Conservation (phyloP, 1,284 basidiomycete species). For the Meripilus lineatus region DNA sequence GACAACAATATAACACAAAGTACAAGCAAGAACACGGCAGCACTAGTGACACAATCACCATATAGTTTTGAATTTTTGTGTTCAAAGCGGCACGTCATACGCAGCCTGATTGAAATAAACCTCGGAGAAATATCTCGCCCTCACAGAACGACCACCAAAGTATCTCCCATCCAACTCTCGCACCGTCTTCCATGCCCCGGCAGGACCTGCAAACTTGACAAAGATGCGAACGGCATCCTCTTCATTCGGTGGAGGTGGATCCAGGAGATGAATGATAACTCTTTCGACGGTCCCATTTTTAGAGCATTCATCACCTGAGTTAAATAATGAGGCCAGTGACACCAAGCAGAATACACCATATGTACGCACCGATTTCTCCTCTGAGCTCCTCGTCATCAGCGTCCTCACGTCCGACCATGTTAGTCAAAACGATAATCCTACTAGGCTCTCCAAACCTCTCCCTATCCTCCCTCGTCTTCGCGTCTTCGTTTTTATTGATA, state of each 20-base stretch:
- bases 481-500: constrained; percentile 82
- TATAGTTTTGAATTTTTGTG: too few species aligned
- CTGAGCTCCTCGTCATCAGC: constrained; percentile 81
- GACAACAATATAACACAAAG: too few species aligned
- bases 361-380: constrained; percentile 75
- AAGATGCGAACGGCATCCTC: constrained; percentile 80
- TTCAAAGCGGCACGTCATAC: constrained; percentile 38
- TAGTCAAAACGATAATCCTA: constrained; percentile 82
- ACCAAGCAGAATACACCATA: constrained; percentile 1
- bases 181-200: constrained; percentile 91
- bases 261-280: constrained; percentile 77
- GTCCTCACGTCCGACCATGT: constrained; percentile 81
- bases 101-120: constrained; percentile 44
- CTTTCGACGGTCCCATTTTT: constrained; percentile 89
- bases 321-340: constrained; percentile 9
- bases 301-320: constrained; percentile 77
- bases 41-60: too few species aligned
- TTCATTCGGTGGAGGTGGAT: constrained; percentile 53
- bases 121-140: constrained; percentile 82
- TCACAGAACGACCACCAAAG: constrained; percentile 82
- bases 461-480: constrained; percentile 65
- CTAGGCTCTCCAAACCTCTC: constrained; percentile 84
- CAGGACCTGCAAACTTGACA: constrained; percentile 82
- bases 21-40: too few species aligned
- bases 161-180: constrained; percentile 87